Evolutionary conservation across 176 grass and related monocot genomes (phyloP).

Genomic region (Eleusine coracana): DNA sequence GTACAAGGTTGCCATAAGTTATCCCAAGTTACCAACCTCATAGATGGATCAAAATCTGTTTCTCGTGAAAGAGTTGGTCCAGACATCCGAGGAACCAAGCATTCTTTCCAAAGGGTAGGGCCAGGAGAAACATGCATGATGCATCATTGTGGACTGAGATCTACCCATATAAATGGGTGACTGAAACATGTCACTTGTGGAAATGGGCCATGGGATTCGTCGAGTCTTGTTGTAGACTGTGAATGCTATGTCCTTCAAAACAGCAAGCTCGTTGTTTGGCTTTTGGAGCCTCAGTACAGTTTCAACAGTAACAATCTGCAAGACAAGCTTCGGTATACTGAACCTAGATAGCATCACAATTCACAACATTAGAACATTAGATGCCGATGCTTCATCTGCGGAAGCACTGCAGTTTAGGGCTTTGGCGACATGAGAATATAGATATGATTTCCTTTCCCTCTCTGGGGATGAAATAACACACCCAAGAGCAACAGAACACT

Average conservation of each 20-base stretch:
- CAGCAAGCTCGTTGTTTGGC: slow-evolving; percentile 76
- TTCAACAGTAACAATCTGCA: slow-evolving; percentile 92
- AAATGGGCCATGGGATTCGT: slow-evolving; percentile 62
- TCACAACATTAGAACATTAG: slow-evolving; percentile 47
- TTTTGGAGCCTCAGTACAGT: slow-evolving; percentile 74
- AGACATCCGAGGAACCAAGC: slow-evolving; percentile 77
- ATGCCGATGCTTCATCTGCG: slow-evolving; percentile 72
- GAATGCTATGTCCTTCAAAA: slow-evolving; percentile 97
- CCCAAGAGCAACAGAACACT: slow-evolving; percentile 86
- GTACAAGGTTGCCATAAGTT: slow-evolving; percentile 81
- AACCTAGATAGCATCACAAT: slow-evolving; percentile 90
- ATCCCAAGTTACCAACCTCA: slow-evolving; percentile 79
- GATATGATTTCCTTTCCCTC: slow-evolving; percentile 68
- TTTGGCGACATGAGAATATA: slow-evolving; percentile 72
- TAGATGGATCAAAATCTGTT: slow-evolving; percentile 81
- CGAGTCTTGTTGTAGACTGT: slow-evolving; percentile 95
- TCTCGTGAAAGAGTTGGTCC: slow-evolving; percentile 77
- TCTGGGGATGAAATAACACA: slow-evolving; percentile 69
- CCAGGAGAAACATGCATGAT: slow-evolving; percentile 61
- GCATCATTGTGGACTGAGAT: slow-evolving; percentile 84
- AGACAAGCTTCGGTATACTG: slow-evolving; percentile 82
- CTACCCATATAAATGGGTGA: slow-evolving; percentile 66
- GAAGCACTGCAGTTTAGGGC: slow-evolving; percentile 62
- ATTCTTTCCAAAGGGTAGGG: slow-evolving; percentile 87
- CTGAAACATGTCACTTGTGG: slow-evolving; percentile 75